Percentiles rank a stretch among this genome's conserved stretches.
Conservation (phyloP, 805 yeast species). For the Ogataea zsoltii region DNA sequence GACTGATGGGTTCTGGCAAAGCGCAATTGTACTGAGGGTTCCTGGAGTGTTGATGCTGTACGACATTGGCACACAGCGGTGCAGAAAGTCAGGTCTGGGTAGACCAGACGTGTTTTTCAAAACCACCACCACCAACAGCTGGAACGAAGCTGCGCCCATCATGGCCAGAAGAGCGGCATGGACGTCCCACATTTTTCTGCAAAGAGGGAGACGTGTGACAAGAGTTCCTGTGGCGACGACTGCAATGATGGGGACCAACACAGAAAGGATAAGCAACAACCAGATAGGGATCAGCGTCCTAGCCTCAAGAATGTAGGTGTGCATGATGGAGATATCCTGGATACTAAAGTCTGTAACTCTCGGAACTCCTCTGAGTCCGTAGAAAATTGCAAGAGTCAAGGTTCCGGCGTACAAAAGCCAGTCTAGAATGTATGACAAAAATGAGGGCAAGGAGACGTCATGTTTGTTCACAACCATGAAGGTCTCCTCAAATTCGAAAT, state of each 20-base stretch:
- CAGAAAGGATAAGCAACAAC: slow-evolving; percentile 31
- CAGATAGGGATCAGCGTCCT: slow-evolving; percentile 36
- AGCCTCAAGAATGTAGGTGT: slow-evolving; percentile 37
- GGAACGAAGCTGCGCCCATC: slow-evolving; percentile 40
- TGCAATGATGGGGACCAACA: slow-evolving; percentile 37
- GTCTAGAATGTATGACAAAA: slow-evolving; percentile 34
- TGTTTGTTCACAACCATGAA: slow-evolving; percentile 26
- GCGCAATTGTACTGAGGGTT: slow-evolving; percentile 44
- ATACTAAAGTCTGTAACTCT: slow-evolving; percentile 42
- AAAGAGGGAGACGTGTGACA: slow-evolving; percentile 18
- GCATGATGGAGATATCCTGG: slow-evolving; percentile 34
- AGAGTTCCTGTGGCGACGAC: slow-evolving; percentile 25
- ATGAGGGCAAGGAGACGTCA: slow-evolving; percentile 31
- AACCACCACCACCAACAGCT: slow-evolving; percentile 40
- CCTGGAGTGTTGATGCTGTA: slow-evolving; percentile 33
- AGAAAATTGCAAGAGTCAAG: slow-evolving; percentile 28
- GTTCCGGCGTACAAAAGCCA: slow-evolving; percentile 32
- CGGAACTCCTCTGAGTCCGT: slow-evolving; percentile 38
- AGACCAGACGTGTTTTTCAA: slow-evolving; percentile 50
- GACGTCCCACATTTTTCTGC: slow-evolving; percentile 42
- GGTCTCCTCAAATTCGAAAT: slow-evolving; percentile 27
- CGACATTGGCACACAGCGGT: slow-evolving; percentile 46
- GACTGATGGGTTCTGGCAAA: slow-evolving; percentile 43
- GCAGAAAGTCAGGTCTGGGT: slow-evolving; percentile 55
- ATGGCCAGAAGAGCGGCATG: slow-evolving; percentile 38